Conservation (phyloP, 371 early-diverging fungal genomes). For the Mortierella sp. region DNA sequence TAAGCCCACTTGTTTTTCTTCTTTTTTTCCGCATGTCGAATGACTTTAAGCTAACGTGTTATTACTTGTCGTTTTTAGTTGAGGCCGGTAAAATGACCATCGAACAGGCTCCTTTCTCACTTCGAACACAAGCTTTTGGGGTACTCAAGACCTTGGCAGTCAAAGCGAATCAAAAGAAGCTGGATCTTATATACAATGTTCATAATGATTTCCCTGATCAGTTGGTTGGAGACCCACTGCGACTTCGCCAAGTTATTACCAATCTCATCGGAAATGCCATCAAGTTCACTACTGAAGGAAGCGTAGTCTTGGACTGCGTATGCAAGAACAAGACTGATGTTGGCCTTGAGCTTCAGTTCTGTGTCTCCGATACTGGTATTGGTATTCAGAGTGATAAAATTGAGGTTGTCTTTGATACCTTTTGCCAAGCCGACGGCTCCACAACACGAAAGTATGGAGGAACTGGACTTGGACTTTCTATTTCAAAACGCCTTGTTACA, state of each 20-base stretch:
- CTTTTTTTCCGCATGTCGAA: neutral
- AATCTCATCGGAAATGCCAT: constrained; percentile 91
- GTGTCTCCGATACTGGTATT: constrained; percentile 87
- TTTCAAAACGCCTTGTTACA: constrained; percentile 79
- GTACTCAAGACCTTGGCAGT: constrained; percentile 77
- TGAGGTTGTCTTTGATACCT: constrained; percentile 83
- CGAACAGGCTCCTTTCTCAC: constrained; percentile 74
- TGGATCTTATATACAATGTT: constrained; percentile 72
- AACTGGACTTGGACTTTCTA: constrained; percentile 87
- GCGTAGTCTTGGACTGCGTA: constrained; percentile 66
- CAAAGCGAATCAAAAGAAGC: constrained; percentile 77
- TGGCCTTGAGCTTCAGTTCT: constrained; percentile 69
- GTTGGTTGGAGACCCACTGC: constrained; percentile 81
- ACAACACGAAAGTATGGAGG: constrained; percentile 89
- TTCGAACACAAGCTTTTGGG: constrained; percentile 75
- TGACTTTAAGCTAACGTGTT: neutral
- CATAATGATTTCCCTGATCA: constrained; percentile 76
- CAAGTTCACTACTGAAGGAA: constrained; percentile 85
- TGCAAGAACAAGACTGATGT: constrained; percentile 56
- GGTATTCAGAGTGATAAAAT: constrained; percentile 86
- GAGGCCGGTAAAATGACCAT: constrained; percentile 84
- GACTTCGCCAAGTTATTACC: constrained; percentile 84
- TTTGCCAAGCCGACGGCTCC: constrained; percentile 84
- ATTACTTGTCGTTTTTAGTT: constrained; percentile 41
- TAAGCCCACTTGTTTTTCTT: constrained; percentile 22